Conservation (phyloP, 257 asterid genomes). For the Petrea volubilis region DNA sequence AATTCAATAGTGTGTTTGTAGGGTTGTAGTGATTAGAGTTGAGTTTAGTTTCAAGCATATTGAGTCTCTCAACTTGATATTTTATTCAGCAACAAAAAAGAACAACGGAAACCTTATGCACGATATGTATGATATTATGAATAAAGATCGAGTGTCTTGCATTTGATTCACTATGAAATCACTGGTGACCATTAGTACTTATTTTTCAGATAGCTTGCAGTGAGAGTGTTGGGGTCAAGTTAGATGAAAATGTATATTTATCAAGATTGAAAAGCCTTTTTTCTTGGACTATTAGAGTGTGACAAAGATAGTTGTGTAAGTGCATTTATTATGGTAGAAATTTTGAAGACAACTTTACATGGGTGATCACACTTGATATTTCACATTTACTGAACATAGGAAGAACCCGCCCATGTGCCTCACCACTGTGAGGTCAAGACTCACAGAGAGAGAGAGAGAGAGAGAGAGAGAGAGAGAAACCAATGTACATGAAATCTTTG, state of each 20-base stretch:
- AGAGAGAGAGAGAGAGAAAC: too few species aligned
- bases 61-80: too few species aligned
- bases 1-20: too few species aligned
- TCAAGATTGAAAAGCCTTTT: conserved; percentile 27
- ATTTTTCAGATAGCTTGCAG: neutral
- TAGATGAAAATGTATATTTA: conserved; percentile 38
- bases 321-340: neutral
- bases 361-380: conserved; percentile 34
- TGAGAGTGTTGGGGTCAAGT: neutral
- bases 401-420: conserved; percentile 41
- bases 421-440: conserved; percentile 25
- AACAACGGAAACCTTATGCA: too few species aligned
- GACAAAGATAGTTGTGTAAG: neutral
- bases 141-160: neutral
- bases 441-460: too few species aligned
- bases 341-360: conserved; percentile 31
- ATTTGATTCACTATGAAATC: neutral
- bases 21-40: too few species aligned
- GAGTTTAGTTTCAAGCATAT: too few species aligned
- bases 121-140: too few species aligned
- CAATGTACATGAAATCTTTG: neutral
- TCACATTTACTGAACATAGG: conserved; percentile 42
- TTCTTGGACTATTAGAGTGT: neutral
- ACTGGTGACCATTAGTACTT: neutral
- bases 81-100: too few species aligned